Evolutionary conservation across 208 protist genomes (phyloP).

Genomic region (Willaertia magna): DNA sequence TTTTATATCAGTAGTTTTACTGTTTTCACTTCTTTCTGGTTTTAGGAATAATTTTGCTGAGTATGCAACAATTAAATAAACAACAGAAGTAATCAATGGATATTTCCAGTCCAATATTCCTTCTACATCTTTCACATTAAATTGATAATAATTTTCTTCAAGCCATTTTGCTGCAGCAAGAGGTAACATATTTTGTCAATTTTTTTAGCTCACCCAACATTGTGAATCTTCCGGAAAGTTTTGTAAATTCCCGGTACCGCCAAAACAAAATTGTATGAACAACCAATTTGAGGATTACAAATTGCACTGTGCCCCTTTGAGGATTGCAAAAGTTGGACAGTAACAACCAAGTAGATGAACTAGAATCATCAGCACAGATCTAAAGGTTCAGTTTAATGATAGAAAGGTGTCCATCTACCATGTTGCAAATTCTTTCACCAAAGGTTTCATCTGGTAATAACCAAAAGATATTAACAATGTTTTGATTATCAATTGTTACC

Average conservation of each 20-base stretch:
- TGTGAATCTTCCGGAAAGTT: too few relatives aligned
- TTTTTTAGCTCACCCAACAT: too few relatives aligned
- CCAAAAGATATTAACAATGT: neutral
- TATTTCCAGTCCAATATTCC: neutral
- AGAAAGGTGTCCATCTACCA: neutral
- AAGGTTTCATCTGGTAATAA: neutral
- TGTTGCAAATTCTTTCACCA: neutral
- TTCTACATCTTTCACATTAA: neutral
- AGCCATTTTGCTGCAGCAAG: too few relatives aligned
- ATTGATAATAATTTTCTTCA: too few relatives aligned
- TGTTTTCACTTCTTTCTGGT: neutral
- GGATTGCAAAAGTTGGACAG: too few relatives aligned
- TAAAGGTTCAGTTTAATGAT: neutral
- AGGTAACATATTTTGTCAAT: too few relatives aligned
- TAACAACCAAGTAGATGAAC: too few relatives aligned
- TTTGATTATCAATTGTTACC: neutral
- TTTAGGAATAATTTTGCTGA: neutral
- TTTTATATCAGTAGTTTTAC: neutral
- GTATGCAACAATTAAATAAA: neutral
- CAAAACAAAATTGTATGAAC: too few relatives aligned
- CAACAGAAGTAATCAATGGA: neutral
- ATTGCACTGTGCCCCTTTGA: too few relatives aligned
- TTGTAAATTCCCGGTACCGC: too few relatives aligned
- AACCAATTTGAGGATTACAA: too few relatives aligned
- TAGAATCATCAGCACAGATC: too few relatives aligned